phyloP scores from a whole-genome alignment of 1,284 basidiomycete species.

The Psilocybe mexicana region DNA sequence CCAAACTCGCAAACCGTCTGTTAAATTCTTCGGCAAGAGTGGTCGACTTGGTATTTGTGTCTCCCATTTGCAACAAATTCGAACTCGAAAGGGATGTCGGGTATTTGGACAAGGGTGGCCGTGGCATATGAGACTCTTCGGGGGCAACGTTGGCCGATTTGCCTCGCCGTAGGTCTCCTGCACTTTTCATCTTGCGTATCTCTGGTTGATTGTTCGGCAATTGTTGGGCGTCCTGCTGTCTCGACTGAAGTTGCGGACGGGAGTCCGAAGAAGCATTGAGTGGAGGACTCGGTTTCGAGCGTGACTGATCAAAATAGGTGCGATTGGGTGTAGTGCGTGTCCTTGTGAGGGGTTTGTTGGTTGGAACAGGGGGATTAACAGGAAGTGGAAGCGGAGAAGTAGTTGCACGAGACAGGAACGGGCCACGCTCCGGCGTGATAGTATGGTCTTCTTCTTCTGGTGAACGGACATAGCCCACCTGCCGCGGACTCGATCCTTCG shows the following conservation, averaged over 20 bases:
- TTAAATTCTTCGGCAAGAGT: constrained; percentile 30
- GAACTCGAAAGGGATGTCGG: constrained; percentile 63
- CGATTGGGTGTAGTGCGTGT: constrained; percentile 74
- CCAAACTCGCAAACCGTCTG: constrained; percentile 72
- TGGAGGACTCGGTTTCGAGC: constrained; percentile 26
- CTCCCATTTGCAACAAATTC: constrained; percentile 48
- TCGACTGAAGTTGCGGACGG: constrained; percentile 21
- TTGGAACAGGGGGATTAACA: constrained; percentile 26
- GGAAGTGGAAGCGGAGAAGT: constrained; percentile 42
- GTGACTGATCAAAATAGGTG: constrained; percentile 53
- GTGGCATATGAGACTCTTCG: constrained; percentile 34
- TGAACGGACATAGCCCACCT: constrained; percentile 29
- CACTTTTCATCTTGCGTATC: constrained; percentile 84
- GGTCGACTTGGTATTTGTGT: constrained; percentile 37
- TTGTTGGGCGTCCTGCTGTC: constrained; percentile 25
- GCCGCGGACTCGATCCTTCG: constrained; percentile 43
- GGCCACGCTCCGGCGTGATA: constrained; percentile 62
- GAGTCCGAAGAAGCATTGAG: constrained; percentile 28
- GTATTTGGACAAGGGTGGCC: constrained; percentile 48
- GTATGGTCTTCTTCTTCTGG: constrained; percentile 70
- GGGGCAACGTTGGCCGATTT: constrained; percentile 28
- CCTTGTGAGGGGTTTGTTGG: constrained; percentile 46
- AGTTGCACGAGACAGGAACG: constrained; percentile 48
- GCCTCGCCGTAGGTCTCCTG: constrained; percentile 71
- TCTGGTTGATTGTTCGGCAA: constrained; percentile 49